These are phyloP conservation scores for Lanmaoa rubissima DNA, from an alignment of 768 basidiomycete genomes.

Conservation along the genomic window DNA sequence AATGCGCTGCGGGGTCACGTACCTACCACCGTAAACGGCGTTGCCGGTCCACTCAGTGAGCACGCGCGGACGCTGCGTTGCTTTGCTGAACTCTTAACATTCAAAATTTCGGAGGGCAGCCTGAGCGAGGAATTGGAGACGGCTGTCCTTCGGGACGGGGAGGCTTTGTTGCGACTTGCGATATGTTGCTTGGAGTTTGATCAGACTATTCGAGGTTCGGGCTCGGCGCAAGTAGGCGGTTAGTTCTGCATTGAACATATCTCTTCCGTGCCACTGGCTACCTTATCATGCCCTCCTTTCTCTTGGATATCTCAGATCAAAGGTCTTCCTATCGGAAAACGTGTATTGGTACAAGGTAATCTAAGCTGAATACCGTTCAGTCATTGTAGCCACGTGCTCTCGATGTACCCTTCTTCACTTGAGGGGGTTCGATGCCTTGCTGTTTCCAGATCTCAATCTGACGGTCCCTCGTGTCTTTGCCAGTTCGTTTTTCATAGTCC, in stretches of 20 bases:
- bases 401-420: constrained; percentile 28
- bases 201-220: constrained; percentile 11
- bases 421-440: constrained; percentile 51
- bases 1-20: constrained; percentile 9
- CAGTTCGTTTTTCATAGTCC: constrained; percentile 61
- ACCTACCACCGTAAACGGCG: neutral
- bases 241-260: constrained; percentile 1
- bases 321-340: neutral
- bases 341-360: constrained; percentile 7
- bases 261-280: neutral
- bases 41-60: neutral
- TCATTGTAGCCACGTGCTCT: constrained; percentile 62
- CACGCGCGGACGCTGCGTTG: constrained; percentile 14
- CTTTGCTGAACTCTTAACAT: constrained; percentile 15
- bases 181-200: constrained; percentile 22
- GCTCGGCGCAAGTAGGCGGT: neutral
- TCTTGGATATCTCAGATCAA: neutral
- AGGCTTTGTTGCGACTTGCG: constrained; percentile 20
- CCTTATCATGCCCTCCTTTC: neutral
- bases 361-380: constrained; percentile 29
- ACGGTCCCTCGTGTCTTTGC: constrained; percentile 70
- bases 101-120: constrained; percentile 7
- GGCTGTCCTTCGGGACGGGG: constrained; percentile 25
- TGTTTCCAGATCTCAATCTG: constrained; percentile 71
- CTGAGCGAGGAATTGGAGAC: constrained; percentile 16